Evolutionary conservation across 495 filamentous ascomycete species (phyloP).

Genomic region (Daldinia decipiens): DNA sequence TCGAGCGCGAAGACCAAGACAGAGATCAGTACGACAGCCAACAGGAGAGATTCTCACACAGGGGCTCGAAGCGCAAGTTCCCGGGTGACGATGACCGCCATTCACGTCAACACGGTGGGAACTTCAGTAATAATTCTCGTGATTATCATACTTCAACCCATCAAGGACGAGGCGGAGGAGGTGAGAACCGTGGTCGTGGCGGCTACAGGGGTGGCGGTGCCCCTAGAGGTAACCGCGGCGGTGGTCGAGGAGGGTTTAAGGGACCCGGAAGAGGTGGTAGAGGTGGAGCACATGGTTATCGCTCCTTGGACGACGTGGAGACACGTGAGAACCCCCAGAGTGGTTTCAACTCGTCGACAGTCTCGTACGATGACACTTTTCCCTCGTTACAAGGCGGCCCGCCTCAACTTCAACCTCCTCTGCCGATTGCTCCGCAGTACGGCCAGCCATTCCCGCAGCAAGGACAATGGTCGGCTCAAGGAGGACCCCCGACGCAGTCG

Average conservation of each 20-base stretch:
- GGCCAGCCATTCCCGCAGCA: constrained; percentile 44
- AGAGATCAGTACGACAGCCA: constrained; percentile 69
- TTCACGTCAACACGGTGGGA: constrained; percentile 44
- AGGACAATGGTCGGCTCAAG: constrained; percentile 38
- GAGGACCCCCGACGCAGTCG: constrained; percentile 2
- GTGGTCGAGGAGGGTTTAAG: constrained; percentile 11
- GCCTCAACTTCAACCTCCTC: constrained; percentile 26
- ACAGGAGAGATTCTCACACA: constrained; percentile 68
- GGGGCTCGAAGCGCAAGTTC: constrained; percentile 66
- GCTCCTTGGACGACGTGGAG: constrained; percentile 59
- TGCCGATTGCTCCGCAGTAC: constrained; percentile 32
- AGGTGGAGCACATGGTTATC: constrained; percentile 59
- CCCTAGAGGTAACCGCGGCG: constrained; percentile 9
- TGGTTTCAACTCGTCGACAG: constrained; percentile 46
- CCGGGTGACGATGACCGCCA: constrained; percentile 60
- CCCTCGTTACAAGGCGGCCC: constrained; percentile 32
- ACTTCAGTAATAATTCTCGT: constrained; percentile 50
- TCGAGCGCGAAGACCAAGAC: constrained; percentile 72
- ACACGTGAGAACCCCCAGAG: constrained; percentile 50
- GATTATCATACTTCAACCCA: constrained; percentile 52
- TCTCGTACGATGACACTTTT: constrained; percentile 57
- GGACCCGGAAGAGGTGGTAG: constrained; percentile 49
- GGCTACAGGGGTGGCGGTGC: constrained; percentile 40
- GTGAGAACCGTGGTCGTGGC: constrained; percentile 57
- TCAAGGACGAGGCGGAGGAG: constrained; percentile 61